phyloP scores from a whole-genome alignment of 306 rosid species.

The Prunus mongolica region DNA sequence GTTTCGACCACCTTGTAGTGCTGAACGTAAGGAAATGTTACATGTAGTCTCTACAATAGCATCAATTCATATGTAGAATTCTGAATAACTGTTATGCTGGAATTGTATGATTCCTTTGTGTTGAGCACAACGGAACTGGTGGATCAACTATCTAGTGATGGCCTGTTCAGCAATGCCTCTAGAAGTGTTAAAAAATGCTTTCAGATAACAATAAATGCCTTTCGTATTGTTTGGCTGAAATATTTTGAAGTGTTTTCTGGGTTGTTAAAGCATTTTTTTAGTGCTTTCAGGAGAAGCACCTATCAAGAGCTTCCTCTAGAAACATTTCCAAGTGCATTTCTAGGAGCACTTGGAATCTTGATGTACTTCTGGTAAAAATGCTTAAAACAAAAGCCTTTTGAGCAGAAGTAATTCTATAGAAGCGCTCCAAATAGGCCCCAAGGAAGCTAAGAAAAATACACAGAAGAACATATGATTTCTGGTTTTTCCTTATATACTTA shows the following conservation, averaged over 20 bases:
- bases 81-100: not conserved
- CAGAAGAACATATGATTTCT: too few relatives aligned
- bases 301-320: too few relatives aligned
- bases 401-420: too few relatives aligned
- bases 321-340: too few relatives aligned
- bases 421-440: too few relatives aligned
- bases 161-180: not conserved
- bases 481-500: too few relatives aligned
- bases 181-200: not conserved
- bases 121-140: not conserved
- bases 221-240: not conserved
- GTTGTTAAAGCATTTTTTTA: not conserved
- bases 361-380: too few relatives aligned
- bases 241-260: not conserved
- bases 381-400: too few relatives aligned
- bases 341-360: too few relatives aligned
- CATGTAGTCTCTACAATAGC: not conserved
- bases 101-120: not conserved
- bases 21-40: not conserved
- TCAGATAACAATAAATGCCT: not conserved
- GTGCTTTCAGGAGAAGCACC: not conserved
- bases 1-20: not conserved
- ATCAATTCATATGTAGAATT: not conserved
- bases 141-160: not conserved
- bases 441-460: too few relatives aligned